phyloP scores from a whole-genome alignment of 805 yeast genomes.

The Saturnispora galanensis region DNA sequence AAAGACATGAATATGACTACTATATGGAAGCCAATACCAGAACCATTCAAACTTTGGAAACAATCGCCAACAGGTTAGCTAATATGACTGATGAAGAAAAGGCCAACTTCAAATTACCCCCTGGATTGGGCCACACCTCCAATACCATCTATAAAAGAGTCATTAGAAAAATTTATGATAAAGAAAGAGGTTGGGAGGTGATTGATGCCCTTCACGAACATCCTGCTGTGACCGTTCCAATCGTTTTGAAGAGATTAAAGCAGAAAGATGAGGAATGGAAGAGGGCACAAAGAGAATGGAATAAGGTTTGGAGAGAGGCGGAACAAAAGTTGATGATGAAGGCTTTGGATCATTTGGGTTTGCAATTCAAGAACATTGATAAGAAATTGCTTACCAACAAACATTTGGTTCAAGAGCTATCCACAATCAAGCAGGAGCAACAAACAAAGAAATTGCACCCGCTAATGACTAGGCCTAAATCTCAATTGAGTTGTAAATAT shows the following conservation, averaged over 20 bases:
- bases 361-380: constrained; percentile 94
- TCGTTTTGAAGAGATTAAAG: constrained; percentile 82
- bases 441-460: constrained; percentile 80
- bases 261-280: constrained; percentile 99
- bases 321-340: constrained; percentile 92
- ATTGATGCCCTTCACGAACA: constrained; percentile 91
- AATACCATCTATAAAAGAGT: constrained; percentile 89
- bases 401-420: constrained; percentile 82
- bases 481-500: constrained; percentile 49
- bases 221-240: constrained; percentile 92
- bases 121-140: constrained; percentile 89
- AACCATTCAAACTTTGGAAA: constrained; percentile 91
- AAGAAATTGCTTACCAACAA: constrained; percentile 85
- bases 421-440: constrained; percentile 87
- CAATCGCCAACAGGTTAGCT: constrained; percentile 87
- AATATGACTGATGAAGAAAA: constrained; percentile 90
- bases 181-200: constrained; percentile 91
- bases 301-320: constrained; percentile 96
- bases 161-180: constrained; percentile 83
- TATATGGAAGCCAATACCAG: constrained; percentile 91
- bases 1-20: constrained; percentile 93
- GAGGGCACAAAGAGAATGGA: constrained; percentile 97
- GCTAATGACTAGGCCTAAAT: constrained; percentile 76
- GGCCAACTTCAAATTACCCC: constrained; percentile 67
- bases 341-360: constrained; percentile 88